Conservation (phyloP, 345 rosid species). For the Hirschfeldia incana region DNA sequence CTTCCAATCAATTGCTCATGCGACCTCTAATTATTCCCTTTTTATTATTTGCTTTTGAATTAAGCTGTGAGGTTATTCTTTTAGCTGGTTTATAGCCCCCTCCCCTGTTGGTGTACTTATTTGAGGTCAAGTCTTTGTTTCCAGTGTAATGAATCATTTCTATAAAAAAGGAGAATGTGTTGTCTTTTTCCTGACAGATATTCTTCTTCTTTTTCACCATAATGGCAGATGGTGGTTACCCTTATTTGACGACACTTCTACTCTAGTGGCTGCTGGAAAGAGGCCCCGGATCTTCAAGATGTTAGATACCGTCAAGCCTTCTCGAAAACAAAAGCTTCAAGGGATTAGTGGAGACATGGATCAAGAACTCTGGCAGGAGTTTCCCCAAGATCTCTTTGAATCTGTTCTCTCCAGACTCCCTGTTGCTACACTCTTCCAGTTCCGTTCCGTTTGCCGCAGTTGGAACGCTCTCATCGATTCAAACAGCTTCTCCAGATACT, state of each 20-base stretch:
- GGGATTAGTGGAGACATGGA: slow-evolving; percentile 62
- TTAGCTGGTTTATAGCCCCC: too few relatives aligned
- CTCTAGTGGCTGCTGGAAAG: slow-evolving; percentile 78
- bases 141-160: too few relatives aligned
- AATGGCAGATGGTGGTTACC: slow-evolving; percentile 67
- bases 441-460: slow-evolving; percentile 79
- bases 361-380: slow-evolving; percentile 83
- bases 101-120: too few relatives aligned
- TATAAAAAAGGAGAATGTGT: too few relatives aligned
- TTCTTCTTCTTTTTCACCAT: background rate
- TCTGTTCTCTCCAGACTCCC: slow-evolving; percentile 93
- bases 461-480: slow-evolving; percentile 82
- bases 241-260: slow-evolving; percentile 54
- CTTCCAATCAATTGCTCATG: background rate
- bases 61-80: too few relatives aligned
- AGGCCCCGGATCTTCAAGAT: slow-evolving; percentile 55
- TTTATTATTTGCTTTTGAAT: too few relatives aligned
- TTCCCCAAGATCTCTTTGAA: slow-evolving; percentile 93
- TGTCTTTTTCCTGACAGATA: slow-evolving; percentile 4
- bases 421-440: slow-evolving; percentile 72
- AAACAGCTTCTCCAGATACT: slow-evolving; percentile 66
- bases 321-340: slow-evolving; percentile 60
- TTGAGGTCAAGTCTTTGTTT: too few relatives aligned
- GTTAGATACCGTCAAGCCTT: slow-evolving; percentile 72
- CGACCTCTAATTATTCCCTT: too few relatives aligned